Base-by-base conservation (phyloP, 495 filamentous ascomycete species). In the Trichoderma asperelloides region DNA sequence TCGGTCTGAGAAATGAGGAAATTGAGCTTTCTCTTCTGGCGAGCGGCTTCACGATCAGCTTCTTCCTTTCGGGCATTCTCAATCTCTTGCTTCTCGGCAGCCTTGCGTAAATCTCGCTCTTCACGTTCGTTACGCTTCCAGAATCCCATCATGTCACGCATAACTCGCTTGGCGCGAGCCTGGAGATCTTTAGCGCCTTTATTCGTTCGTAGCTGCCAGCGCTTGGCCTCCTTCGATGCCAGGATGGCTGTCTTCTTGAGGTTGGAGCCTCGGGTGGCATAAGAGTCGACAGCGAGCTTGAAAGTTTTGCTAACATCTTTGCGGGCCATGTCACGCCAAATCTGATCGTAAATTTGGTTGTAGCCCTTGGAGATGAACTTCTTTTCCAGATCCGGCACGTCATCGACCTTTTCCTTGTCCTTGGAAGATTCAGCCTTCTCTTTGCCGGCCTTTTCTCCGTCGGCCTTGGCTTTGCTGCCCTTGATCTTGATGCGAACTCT, bases 71-170 rank as follows among this genome's bases (percentile, higher is more conserved):
- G 93, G 28, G 95, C 94, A 70, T 93, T 94, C 74, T 99, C 95
- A 23, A 98, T 86, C 78, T 98, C 96, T 76, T 97, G 93, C 74
- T 89, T 91, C 81, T 99, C 95, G 16, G 95, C 96, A 62, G 91
- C 86, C 74, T 96, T 96, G 64, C 95, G 88, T 67, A 96, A 80
- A 72, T 98, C 95, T 68, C 96, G 90, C 77, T 99, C 95, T 73
- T 98, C 96, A 47, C 93, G 87, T 78, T 99, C 95, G 77, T 99
- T 99, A 63, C 93, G 89, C 76, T 98, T 98, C 95, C 95, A 99
- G 87, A 98, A 99, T 37, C 89, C 86, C 88, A 97, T 95, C 95
- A 99, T 99, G 79, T 99, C 95, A 70, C 95, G 87, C 95, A 99
- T 99, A 65, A 91, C 93, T 62, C 95, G 87, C 82, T 99, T 99